Evolutionary conservation across 306 rosid genomes (phyloP).

Genomic region (Canavalia gladiata): DNA sequence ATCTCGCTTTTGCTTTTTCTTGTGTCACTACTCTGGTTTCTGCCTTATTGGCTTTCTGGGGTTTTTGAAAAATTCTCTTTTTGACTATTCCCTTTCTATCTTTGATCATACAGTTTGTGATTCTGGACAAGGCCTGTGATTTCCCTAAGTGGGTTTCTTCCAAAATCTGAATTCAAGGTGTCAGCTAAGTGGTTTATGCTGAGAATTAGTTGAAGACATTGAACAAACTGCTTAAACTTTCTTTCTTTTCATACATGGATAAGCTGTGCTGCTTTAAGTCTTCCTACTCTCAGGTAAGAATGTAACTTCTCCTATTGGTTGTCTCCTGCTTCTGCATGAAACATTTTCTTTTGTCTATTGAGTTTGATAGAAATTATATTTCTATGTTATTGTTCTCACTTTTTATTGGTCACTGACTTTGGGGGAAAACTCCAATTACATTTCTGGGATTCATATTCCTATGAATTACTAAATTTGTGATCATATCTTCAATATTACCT

Average conservation of each 20-base stretch:
- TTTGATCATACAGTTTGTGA: constrained; percentile 53
- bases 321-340: constrained; percentile 25
- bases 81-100: constrained; percentile 46
- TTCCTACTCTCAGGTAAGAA: constrained; percentile 78
- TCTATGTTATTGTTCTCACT: constrained; percentile 22
- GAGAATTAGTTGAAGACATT: constrained; percentile 53
- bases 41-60: constrained; percentile 39
- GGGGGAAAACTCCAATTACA: constrained; percentile 26
- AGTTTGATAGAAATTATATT: constrained; percentile 37
- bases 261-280: constrained; percentile 73
- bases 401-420: constrained; percentile 30
- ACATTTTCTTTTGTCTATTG: constrained; percentile 20
- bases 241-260: constrained; percentile 63
- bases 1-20: constrained; percentile 32
- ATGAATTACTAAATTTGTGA: constrained; percentile 14
- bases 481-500: constrained; percentile 25
- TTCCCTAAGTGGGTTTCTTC: constrained; percentile 57
- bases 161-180: constrained; percentile 57
- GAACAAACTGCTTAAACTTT: constrained; percentile 41
- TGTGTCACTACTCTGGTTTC: not conserved
- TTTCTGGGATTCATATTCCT: constrained; percentile 20
- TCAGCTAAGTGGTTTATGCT: constrained; percentile 55
- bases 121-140: constrained; percentile 46
- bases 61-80: constrained; percentile 52
- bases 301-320: constrained; percentile 2